A percentile compares a stretch with the other conserved stretches of the same genome.
phyloP scores from a whole-genome alignment of 2,329 filamentous ascomycete genomes.

The Alternaria angustiovoidea region DNA sequence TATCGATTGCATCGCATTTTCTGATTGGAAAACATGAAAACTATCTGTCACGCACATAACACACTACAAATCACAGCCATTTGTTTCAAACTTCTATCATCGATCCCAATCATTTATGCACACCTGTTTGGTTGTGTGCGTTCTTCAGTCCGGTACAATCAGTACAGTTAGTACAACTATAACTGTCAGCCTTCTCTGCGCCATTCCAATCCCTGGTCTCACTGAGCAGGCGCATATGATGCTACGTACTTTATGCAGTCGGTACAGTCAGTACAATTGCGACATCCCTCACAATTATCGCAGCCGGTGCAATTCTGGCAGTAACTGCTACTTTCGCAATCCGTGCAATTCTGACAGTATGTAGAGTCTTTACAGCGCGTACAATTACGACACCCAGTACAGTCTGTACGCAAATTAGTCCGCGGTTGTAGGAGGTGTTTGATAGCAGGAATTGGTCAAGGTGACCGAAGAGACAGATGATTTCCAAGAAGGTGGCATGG shows the following conservation, averaged over 20 bases:
- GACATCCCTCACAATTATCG: slow-evolving; percentile 2
- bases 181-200: neutral
- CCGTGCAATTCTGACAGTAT: slow-evolving; percentile 1
- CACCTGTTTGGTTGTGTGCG: slow-evolving; percentile 10
- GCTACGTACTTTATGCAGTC: slow-evolving; percentile 7
- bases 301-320: slow-evolving; percentile 12
- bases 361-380: slow-evolving; percentile 4
- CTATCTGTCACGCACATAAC: neutral
- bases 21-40: neutral
- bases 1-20: neutral
- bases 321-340: neutral
- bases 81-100: neutral
- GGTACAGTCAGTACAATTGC: slow-evolving; percentile 6
- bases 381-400: slow-evolving; percentile 6
- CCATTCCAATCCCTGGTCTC: neutral
- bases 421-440: neutral
- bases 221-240: neutral
- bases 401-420: slow-evolving; percentile 6
- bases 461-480: neutral
- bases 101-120: slow-evolving; percentile 7
- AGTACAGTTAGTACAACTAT: slow-evolving; percentile 16
- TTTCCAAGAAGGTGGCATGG: neutral
- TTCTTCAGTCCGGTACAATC: slow-evolving; percentile 16
- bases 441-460: neutral
- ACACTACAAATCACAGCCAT: neutral